These are phyloP conservation scores for Wickerhamiella sorbophila DNA, from an alignment of 805 yeast species.

Conservation along the genomic window DNA sequence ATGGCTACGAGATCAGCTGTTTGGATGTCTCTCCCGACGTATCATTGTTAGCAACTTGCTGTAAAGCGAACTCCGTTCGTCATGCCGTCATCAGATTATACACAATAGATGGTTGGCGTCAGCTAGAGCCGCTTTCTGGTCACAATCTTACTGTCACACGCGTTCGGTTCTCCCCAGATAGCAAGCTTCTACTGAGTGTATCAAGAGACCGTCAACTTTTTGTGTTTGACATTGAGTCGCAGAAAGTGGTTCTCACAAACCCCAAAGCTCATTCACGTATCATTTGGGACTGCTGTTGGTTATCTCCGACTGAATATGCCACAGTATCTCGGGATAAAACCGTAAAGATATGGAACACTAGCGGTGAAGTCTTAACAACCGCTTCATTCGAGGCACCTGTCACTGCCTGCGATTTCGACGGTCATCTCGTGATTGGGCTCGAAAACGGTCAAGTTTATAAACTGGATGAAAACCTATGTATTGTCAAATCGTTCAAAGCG, in stretches of 20 bases:
- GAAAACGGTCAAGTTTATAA: conserved; percentile 13
- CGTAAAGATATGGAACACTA: conserved; percentile 32
- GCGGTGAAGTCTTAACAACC: conserved; percentile 13
- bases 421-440: conserved; percentile 12
- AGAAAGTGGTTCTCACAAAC: conserved; percentile 21
- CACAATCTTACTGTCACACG: conserved; percentile 82
- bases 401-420: conserved; percentile 15
- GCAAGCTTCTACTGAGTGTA: conserved; percentile 52
- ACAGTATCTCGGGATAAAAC: conserved; percentile 82
- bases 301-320: conserved; percentile 35
- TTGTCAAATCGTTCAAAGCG: not conserved
- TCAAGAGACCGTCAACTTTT: conserved; percentile 83
- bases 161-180: conserved; percentile 58
- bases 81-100: conserved; percentile 81
- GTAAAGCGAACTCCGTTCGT: conserved; percentile 66
- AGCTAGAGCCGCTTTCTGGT: conserved; percentile 34
- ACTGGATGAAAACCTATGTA: conserved; percentile 3
- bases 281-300: conserved; percentile 92
- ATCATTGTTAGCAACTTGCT: conserved; percentile 68
- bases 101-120: conserved; percentile 43
- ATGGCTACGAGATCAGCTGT: conserved; percentile 85
- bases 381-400: conserved; percentile 10
- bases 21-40: conserved; percentile 57
- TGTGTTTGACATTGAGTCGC: conserved; percentile 41
- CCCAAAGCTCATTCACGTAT: conserved; percentile 81